Conservation (phyloP, 495 filamentous ascomycete genomes). For the Thermothielavioides terrestris region DNA sequence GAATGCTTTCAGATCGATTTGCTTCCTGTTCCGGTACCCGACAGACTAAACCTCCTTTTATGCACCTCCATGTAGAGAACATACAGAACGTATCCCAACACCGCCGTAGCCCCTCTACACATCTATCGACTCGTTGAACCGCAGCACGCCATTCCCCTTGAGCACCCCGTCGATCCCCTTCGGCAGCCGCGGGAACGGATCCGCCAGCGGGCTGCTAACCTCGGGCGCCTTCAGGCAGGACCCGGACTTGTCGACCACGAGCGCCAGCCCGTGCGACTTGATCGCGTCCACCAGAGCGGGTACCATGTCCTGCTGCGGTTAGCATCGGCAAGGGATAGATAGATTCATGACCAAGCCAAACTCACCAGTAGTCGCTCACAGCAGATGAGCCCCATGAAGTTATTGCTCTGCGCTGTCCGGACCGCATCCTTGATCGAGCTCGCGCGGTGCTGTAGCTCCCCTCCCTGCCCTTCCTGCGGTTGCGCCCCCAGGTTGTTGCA, state of each 20-base stretch:
- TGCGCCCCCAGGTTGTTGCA: constrained; percentile 79
- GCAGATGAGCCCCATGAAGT: constrained; percentile 95
- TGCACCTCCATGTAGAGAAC: neutral
- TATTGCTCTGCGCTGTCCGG: constrained; percentile 86
- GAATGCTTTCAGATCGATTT: no score
- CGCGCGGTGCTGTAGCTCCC: constrained; percentile 35
- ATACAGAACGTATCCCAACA: neutral
- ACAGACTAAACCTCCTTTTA: neutral
- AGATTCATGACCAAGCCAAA: constrained; percentile 9
- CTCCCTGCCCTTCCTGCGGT: constrained; percentile 43
- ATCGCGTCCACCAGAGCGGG: constrained; percentile 87
- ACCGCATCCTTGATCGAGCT: constrained; percentile 92
- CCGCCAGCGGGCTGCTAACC: constrained; percentile 21
- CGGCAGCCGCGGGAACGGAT: constrained; percentile 39
- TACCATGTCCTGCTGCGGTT: constrained; percentile 79
- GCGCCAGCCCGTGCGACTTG: constrained; percentile 84
- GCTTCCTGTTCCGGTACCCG: no score
- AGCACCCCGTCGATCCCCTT: constrained; percentile 81
- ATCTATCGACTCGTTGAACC: constrained; percentile 91
- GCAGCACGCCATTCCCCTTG: constrained; percentile 73
- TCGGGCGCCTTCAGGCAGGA: constrained; percentile 20
- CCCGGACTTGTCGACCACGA: constrained; percentile 78
- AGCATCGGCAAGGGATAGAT: constrained; percentile 6
- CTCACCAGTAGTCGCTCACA: constrained; percentile 74
- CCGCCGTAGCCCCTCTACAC: constrained; percentile 45